Conservation (phyloP, 257 asterid species). For the Striga asiatica region DNA sequence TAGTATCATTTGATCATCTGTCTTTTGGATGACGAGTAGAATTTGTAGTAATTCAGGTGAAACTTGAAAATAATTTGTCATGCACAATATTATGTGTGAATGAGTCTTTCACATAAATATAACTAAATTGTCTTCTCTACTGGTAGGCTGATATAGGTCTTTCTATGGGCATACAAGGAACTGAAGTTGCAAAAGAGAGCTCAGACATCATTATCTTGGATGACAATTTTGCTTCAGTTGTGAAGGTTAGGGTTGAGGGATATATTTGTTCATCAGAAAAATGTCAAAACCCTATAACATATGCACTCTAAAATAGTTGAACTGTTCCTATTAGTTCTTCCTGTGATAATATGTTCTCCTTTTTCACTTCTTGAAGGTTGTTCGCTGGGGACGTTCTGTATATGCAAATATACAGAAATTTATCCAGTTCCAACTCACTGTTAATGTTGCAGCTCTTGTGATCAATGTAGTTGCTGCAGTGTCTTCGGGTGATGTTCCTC, state of each 20-base stretch:
- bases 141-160: slow-evolving; percentile 94
- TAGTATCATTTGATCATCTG: neutral
- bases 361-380: slow-evolving; percentile 50
- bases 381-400: slow-evolving; percentile 99
- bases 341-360: neutral
- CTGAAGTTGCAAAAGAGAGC: slow-evolving; percentile 98
- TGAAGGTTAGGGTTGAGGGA: slow-evolving; percentile 41
- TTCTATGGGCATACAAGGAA: slow-evolving; percentile 95
- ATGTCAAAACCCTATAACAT: neutral
- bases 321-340: neutral
- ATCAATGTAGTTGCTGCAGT: slow-evolving; percentile 84
- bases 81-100: neutral
- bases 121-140: slow-evolving; percentile 9
- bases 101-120: neutral
- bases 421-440: slow-evolving; percentile 99
- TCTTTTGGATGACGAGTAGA: neutral
- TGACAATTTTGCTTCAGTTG: slow-evolving; percentile 90
- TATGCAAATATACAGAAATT: slow-evolving; percentile 94
- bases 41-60: neutral
- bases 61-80: neutral
- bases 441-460: slow-evolving; percentile 80
- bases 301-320: neutral
- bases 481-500: slow-evolving; percentile 84
- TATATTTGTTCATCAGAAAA: neutral
- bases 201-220: slow-evolving; percentile 92